Conservation (phyloP, 805 yeast species). For the Metschnikowia lochheadii region DNA sequence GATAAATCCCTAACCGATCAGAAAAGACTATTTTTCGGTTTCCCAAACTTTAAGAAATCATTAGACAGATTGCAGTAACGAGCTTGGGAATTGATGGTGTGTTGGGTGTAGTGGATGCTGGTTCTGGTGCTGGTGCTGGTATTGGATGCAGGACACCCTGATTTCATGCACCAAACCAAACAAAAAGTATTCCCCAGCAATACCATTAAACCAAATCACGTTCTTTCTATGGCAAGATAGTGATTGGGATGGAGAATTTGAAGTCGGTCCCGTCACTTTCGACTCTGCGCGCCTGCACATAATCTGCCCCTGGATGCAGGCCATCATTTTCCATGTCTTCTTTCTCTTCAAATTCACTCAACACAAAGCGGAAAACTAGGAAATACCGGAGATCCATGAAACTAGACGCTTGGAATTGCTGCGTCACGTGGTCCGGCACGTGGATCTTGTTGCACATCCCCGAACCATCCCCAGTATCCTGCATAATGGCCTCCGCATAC, state of each 20-base stretch:
- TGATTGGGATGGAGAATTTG: slow-evolving; percentile 14
- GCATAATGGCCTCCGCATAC: slow-evolving; percentile 27
- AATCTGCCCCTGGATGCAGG: slow-evolving; percentile 8
- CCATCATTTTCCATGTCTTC: background rate
- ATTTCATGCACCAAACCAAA: no score
- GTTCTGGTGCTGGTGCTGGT: no score
- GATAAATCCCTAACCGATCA: no score
- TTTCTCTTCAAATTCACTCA: slow-evolving; percentile 21
- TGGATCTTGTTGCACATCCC: slow-evolving; percentile 14
- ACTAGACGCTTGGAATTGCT: slow-evolving; percentile 34
- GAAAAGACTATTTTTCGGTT: no score
- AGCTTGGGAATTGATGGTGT: no score
- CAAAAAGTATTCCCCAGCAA: no score
- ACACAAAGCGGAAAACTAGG: slow-evolving; percentile 34
- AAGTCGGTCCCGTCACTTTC: slow-evolving; percentile 16
- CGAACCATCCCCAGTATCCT: slow-evolving; percentile 6
- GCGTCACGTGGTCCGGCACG: slow-evolving; percentile 29
- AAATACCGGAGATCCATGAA: slow-evolving; percentile 36
- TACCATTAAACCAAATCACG: no score
- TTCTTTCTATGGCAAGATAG: slow-evolving; percentile 1
- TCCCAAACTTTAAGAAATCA: no score
- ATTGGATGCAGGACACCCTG: no score
- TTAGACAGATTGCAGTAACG: no score
- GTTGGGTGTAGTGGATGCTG: no score
- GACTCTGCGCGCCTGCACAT: slow-evolving; percentile 11